Percentiles rank a stretch among this genome's conserved stretches.
These are phyloP conservation scores for Aspergillus neotritici DNA, from an alignment of 2,329 filamentous ascomycete species.

Conservation along the genomic window DNA sequence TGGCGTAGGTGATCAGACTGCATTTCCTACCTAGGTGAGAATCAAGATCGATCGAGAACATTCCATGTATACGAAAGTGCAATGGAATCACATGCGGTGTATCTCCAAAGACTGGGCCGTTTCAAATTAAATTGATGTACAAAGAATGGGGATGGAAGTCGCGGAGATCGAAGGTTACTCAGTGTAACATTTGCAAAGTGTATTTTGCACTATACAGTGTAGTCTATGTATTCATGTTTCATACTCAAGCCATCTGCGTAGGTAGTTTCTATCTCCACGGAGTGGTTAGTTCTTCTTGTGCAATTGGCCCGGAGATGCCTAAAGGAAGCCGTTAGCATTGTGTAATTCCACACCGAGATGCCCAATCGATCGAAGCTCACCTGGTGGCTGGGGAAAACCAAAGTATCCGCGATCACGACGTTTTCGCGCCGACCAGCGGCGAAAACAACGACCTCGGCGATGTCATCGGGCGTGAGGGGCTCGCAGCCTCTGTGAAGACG, in stretches of 20 bases:
- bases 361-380: constrained; percentile 43
- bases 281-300: constrained; percentile 19
- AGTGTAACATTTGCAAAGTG: too few species aligned
- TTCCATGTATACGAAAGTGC: neutral
- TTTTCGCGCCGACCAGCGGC: constrained; percentile 78
- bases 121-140: too few species aligned
- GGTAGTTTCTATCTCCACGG: neutral
- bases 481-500: constrained; percentile 58
- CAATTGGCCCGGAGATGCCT: constrained; percentile 19
- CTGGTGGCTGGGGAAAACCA: constrained; percentile 87
- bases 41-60: neutral
- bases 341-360: neutral
- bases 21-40: too few species aligned
- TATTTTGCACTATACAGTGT: neutral
- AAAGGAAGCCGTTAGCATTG: neutral
- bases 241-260: neutral
- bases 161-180: too few species aligned
- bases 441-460: constrained; percentile 87
- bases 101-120: too few species aligned
- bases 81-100: neutral
- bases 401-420: constrained; percentile 79
- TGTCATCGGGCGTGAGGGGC: constrained; percentile 81
- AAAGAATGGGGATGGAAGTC: too few species aligned
- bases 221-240: neutral
- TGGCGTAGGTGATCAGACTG: too few species aligned